Evolutionary conservation across 331 rosid species (phyloP), one percentile per base, ranked within the genome.

Genomic region (Pyracantha coccinea): DNA sequence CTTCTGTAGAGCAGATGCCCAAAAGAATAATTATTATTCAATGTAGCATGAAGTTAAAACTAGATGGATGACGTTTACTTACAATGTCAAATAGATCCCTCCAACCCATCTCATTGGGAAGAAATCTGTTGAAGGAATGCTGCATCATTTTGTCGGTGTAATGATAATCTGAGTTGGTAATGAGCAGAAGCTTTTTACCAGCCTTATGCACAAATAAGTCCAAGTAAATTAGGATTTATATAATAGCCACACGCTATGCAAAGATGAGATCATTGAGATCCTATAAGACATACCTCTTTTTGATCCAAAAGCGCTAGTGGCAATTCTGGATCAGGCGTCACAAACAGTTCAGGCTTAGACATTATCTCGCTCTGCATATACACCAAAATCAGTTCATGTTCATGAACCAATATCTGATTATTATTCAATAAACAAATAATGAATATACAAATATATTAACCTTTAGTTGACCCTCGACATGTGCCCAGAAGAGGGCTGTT

Each of bases 401-500:
- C 81, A 53, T 47, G 44, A 74, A 74, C 62, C 35, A 38, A 41
- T 77, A 31, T 71, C 28, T 41, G 27, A 62, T 66, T 25, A 21
- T 41, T 41, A 41, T 41, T 11, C 47, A 41, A 41, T 41, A 41
- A 41, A 41, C 47, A 41, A 25, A 8, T 72, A 50, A 20, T 28
- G 25, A 58, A 75, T 44, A 55, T 58, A 78, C 15, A 66, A 29
- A 44, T 35, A 74, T 74, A 59, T 72, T 69, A 76, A 91, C 98
- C 98, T 93, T 93, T 66, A 93, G 93, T 84, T 89, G 98, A 73
- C 98, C 98, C 83, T 93, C 98, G n/a, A 93, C 98, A 81, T 93
- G 98, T 74, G 98, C 97, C 87, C 93, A 72, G 84, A 93, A 93
- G 75, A 93, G 93, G 78, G 98, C 98, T 86, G 79, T 91, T 63